Conservation (phyloP, 305 asterid genomes). For the Stenogyne calaminthoides region DNA sequence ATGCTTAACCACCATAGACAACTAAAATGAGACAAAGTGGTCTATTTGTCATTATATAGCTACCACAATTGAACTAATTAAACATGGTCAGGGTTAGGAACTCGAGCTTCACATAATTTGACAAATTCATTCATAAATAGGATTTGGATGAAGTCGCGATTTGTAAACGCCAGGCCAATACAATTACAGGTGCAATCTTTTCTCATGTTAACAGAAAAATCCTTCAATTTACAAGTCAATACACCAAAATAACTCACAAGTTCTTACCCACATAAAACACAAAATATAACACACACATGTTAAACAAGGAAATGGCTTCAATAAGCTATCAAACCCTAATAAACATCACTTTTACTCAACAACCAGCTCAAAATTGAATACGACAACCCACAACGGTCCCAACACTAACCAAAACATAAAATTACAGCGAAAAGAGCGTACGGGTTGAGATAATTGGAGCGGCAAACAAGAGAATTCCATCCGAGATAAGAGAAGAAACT, state of each 20-base stretch:
- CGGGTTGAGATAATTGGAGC: constrained; percentile 75
- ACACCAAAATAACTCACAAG: neutral
- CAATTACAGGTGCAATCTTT: neutral
- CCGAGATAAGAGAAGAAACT: constrained; percentile 68
- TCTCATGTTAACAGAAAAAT: neutral
- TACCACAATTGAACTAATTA: neutral
- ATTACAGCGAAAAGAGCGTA: constrained; percentile 34
- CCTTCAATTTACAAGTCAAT: neutral
- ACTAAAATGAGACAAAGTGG: neutral
- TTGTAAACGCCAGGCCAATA: neutral
- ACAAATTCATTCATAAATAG: neutral
- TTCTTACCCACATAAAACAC: neutral
- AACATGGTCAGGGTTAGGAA: neutral
- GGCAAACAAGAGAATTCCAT: constrained; percentile 73
- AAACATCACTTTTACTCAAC: too few relatives aligned
- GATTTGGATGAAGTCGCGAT: neutral
- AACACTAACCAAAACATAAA: neutral
- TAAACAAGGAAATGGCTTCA: neutral
- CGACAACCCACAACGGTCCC: neutral
- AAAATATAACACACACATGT: neutral
- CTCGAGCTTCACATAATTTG: neutral
- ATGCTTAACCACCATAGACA: neutral
- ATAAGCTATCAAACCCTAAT: neutral
- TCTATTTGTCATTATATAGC: neutral
- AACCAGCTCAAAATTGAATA: neutral